Evolutionary conservation across 2,329 filamentous ascomycete genomes (phyloP), one percentile per base, ranked within the genome.

Genomic region (Emericellopsis atlantica): DNA sequence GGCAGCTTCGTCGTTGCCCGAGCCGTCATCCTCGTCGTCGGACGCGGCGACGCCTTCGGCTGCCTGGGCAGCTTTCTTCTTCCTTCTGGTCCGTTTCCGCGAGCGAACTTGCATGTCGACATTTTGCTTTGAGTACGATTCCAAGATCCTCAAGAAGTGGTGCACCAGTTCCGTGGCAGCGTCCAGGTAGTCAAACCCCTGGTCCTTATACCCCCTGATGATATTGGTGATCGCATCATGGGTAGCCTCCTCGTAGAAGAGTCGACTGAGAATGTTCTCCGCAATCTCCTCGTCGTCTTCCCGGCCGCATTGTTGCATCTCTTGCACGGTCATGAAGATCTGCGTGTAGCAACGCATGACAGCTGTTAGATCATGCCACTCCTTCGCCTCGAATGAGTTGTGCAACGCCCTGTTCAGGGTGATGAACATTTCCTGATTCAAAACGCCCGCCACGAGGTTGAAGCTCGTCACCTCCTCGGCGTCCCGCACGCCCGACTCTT

Each of bases 201-300:
- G 92, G 45, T 90, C 86, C 49, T 93, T 94, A 65, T 93, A 96
- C n/a, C 74, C 81, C 46, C 82, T 74, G 1, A 90, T 70, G 40
- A 95, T 84, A 44, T 79, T 76, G 24, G 90, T 74, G 40, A 98
- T 76, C 21, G 84, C 74, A 46, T 98, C 90, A 53, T 98, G 89
- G 0, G 89, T 95, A 1, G 85, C 77, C 54, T 96, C 88, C 60
- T 98, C 92, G 62, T 98, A 98, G 58, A 98, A 98, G n/a, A 98
- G 86, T 45, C 90, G 85, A 52, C 84, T 93, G 40, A 95, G 77
- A 11, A 94, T 95, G 51, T 98, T 98, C 56, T 98, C 90, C 1
- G 92, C 90, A 56, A 98, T 96, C 51, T 96, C 92, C 54, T 94
- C 84, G 49, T 98, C 86, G n/a, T 95, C 89, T 46, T 95, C 89